A percentile compares a stretch with the other conserved stretches of the same genome.
These are phyloP conservation scores for Beauveria medogensis DNA, from an alignment of 2,329 filamentous ascomycete genomes.

Conservation along the genomic window DNA sequence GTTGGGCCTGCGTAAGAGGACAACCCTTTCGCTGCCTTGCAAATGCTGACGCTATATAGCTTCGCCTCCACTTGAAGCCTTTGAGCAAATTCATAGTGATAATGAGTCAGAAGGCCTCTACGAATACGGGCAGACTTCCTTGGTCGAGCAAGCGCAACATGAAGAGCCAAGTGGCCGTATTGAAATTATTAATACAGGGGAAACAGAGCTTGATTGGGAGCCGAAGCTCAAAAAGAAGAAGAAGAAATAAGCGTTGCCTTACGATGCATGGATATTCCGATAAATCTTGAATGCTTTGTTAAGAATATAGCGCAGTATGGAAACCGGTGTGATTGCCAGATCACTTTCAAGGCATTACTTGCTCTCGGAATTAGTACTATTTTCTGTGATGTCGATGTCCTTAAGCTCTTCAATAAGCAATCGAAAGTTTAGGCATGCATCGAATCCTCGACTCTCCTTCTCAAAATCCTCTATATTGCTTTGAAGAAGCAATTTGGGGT, in stretches of 20 bases:
- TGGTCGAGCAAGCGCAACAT: background rate
- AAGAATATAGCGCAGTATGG: too few relatives aligned
- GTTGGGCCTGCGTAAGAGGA: background rate
- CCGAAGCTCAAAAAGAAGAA: conserved; percentile 32
- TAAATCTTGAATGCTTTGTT: too few relatives aligned
- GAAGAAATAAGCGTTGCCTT: conserved; percentile 17
- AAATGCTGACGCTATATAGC: background rate
- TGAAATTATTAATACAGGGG: conserved; percentile 33
- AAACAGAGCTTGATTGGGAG: conserved; percentile 28
- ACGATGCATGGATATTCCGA: too few relatives aligned
- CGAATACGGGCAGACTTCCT: background rate
- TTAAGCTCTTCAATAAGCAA: too few relatives aligned
- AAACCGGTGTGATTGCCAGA: too few relatives aligned
- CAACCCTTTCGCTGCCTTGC: background rate
- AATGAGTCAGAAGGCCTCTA: conserved; percentile 1
- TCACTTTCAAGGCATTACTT: too few relatives aligned
- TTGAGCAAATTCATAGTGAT: background rate
- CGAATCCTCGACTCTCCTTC: too few relatives aligned
- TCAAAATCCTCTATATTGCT: too few relatives aligned
- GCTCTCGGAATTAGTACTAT: too few relatives aligned
- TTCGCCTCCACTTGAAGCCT: background rate
- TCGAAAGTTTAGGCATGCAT: too few relatives aligned
- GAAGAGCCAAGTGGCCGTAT: background rate
- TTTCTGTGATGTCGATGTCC: too few relatives aligned
- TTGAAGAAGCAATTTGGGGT: too few relatives aligned